Evolutionary conservation across 768 basidiomycete genomes (phyloP).

Genomic region (Hebeloma cylindrosporum): DNA sequence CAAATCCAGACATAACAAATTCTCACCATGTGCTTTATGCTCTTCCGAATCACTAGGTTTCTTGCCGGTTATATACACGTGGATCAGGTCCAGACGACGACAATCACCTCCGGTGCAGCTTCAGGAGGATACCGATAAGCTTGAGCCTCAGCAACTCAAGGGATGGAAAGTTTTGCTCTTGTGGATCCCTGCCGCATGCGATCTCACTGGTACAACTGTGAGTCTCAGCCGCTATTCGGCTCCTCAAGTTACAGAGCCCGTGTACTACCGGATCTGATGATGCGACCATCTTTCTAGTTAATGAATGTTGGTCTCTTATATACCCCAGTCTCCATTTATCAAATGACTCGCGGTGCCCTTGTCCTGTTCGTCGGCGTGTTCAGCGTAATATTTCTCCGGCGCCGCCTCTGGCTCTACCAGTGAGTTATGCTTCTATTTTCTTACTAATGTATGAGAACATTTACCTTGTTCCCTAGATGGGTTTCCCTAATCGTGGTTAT

Average conservation of each 20-base stretch:
- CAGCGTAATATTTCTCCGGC: conserved; percentile 86
- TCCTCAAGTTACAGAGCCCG: conserved; percentile 12
- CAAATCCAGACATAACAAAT: conserved; percentile 5
- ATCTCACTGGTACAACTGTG: conserved; percentile 89
- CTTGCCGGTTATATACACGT: conserved; percentile 77
- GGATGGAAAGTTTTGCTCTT: conserved; percentile 76
- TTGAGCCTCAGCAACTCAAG: conserved; percentile 44
- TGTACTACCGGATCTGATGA: conserved; percentile 24
- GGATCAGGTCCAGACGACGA: conserved; percentile 49
- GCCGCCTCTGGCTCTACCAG: conserved; percentile 88
- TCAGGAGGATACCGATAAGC: conserved; percentile 48
- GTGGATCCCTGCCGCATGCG: conserved; percentile 87
- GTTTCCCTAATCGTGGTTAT: conserved; percentile 86
- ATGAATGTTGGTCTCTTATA: conserved; percentile 97
- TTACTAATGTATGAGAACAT: conserved; percentile 4
- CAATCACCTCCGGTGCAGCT: conserved; percentile 59
- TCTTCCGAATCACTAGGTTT: conserved; percentile 57
- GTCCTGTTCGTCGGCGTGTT: conserved; percentile 93
- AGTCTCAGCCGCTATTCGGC: conserved; percentile 32
- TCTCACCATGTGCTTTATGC: conserved; percentile 27
- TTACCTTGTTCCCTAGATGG: conserved; percentile 61
- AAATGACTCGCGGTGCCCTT: conserved; percentile 92
- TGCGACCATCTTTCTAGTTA: conserved; percentile 38
- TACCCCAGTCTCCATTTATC: conserved; percentile 96
- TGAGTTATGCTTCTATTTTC: conserved; percentile 30